Percentiles rank a stretch among this genome's conserved stretches.
phyloP scores from a whole-genome alignment of 768 basidiomycete genomes.

The Kwoniella heveanensis region DNA sequence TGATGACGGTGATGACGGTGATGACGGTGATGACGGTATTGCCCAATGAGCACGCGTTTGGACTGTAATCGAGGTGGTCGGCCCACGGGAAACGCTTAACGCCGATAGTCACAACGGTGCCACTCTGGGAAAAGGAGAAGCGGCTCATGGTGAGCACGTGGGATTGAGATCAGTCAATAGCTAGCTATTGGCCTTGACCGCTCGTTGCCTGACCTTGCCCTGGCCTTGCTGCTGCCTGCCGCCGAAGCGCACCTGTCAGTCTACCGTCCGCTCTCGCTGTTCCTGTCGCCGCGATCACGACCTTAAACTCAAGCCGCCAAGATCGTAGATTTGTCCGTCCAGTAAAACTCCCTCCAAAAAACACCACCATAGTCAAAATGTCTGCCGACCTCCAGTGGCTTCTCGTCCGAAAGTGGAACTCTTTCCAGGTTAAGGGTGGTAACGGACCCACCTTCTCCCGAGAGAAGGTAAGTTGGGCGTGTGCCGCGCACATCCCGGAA shows the following conservation, averaged over 20 bases:
- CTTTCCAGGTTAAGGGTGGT: constrained; percentile 77
- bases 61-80: too few relatives aligned
- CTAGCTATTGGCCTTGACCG: neutral
- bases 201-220: neutral
- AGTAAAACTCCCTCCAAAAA: constrained; percentile 5
- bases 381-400: constrained; percentile 92
- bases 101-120: neutral
- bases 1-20: too few relatives aligned
- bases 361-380: constrained; percentile 59
- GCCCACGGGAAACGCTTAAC: neutral
- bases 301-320: neutral
- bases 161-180: neutral
- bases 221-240: neutral
- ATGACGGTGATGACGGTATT: too few relatives aligned
- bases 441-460: constrained; percentile 79
- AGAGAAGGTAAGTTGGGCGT: constrained; percentile 67
- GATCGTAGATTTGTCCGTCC: neutral
- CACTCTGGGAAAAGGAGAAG: neutral
- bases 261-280: neutral
- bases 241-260: neutral
- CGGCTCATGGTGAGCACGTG: neutral
- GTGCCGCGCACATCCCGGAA: neutral
- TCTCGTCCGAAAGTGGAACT: constrained; percentile 76
- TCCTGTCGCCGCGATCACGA: too few relatives aligned
- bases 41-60: too few relatives aligned